These are phyloP conservation scores for Babesia caballi DNA, from an alignment of 169 alveolate genomes.

Conservation along the genomic window DNA sequence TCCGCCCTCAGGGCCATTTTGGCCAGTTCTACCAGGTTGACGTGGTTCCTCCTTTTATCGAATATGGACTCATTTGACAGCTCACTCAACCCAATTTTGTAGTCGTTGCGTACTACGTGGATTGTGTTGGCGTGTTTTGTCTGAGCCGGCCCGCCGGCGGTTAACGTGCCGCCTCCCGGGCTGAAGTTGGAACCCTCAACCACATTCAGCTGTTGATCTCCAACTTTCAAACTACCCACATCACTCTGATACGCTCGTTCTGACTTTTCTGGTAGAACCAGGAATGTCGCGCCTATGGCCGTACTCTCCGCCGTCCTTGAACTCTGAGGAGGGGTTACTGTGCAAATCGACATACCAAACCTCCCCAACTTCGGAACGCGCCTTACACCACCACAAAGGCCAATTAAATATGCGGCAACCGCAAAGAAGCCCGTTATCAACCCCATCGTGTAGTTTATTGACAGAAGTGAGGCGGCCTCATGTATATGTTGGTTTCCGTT, in stretches of 20 bases:
- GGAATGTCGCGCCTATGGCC: background rate
- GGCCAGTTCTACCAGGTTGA: constrained; percentile 19
- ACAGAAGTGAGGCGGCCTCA: too few relatives aligned
- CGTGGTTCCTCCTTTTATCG: constrained; percentile 16
- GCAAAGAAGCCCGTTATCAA: background rate
- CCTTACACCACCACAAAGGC: background rate
- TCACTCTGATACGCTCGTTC: background rate
- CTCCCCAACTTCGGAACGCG: background rate
- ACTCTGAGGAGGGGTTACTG: background rate
- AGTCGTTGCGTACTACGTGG: background rate
- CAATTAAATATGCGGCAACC: background rate
- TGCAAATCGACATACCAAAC: background rate
- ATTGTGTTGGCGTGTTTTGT: background rate
- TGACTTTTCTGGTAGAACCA: background rate
- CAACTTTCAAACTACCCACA: background rate
- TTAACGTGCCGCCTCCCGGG: background rate
- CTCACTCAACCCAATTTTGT: constrained; percentile 7
- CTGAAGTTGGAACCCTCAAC: background rate
- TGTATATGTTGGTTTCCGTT: too few relatives aligned
- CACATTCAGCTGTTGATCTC: background rate
- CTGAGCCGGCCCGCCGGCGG: too few relatives aligned
- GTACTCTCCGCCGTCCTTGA: background rate
- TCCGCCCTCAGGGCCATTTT: constrained; percentile 19
- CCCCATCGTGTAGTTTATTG: background rate
- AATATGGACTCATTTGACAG: background rate